Percentiles rank a stretch among this genome's conserved stretches.
Conservation (phyloP, 495 filamentous ascomycete genomes). For the Aspergillus nidulans region DNA sequence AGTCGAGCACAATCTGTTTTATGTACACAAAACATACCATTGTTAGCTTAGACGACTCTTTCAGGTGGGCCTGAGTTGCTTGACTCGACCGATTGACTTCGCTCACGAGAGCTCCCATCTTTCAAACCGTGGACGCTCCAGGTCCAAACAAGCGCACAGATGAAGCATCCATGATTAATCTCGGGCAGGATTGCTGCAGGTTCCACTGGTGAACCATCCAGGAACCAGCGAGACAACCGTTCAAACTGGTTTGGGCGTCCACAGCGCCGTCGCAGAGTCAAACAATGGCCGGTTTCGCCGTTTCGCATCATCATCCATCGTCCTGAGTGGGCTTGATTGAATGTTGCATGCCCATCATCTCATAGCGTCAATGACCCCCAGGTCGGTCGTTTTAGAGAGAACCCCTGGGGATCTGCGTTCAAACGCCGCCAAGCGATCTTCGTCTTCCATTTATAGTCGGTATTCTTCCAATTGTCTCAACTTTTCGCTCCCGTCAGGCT, state of each 20-base stretch:
- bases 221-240: not conserved
- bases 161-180: not conserved
- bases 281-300: not conserved
- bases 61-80: not conserved
- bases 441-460: not conserved
- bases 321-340: not conserved
- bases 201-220: not conserved
- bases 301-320: not conserved
- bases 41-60: not conserved
- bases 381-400: not conserved
- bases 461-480: constrained; percentile 1
- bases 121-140: constrained; percentile 10
- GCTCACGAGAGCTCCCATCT: not conserved
- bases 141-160: constrained; percentile 1
- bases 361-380: not conserved
- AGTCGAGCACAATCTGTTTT: too few species aligned
- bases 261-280: not conserved
- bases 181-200: not conserved
- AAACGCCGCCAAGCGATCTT: constrained; percentile 3
- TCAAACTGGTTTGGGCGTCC: not conserved
- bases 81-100: not conserved
- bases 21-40: too few species aligned
- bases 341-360: not conserved
- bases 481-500: not conserved
- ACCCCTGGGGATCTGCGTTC: not conserved